Conservation (phyloP, 2,329 filamentous ascomycete genomes). For the Pseudogymnoascus sp. region DNA sequence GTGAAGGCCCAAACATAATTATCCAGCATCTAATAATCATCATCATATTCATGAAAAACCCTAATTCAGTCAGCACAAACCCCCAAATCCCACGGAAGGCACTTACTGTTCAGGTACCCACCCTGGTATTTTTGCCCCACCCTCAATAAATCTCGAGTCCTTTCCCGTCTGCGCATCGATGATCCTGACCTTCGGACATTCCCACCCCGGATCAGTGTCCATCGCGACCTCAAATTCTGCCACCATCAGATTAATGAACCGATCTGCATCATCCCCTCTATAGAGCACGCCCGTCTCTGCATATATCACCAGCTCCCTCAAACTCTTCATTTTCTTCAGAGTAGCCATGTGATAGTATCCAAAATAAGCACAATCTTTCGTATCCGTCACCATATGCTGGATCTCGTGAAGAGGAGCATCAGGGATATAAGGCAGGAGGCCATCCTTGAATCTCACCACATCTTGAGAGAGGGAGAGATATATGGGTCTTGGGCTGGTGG, state of each 20-base stretch:
- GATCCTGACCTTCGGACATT: slow-evolving; percentile 20
- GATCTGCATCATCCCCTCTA: slow-evolving; percentile 9
- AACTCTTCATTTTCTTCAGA: slow-evolving; percentile 17
- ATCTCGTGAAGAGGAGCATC: slow-evolving; percentile 14
- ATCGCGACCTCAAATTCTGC: slow-evolving; percentile 17
- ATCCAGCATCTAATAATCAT: not conserved
- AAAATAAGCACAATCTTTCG: slow-evolving; percentile 21
- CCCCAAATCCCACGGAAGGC: not conserved
- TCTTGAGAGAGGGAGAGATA: slow-evolving; percentile 20
- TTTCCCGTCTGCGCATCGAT: slow-evolving; percentile 14
- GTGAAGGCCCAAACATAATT: not conserved
- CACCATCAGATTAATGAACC: slow-evolving; percentile 12
- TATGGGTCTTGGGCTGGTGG: slow-evolving; percentile 11
- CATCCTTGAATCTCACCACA: slow-evolving; percentile 16
- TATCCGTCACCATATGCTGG: slow-evolving; percentile 17
- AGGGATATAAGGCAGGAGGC: slow-evolving; percentile 17
- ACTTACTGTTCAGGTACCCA: slow-evolving; percentile 15
- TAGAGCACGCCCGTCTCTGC: not conserved
- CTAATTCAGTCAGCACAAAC: not conserved
- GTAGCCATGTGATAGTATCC: slow-evolving; percentile 21
- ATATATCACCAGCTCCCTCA: slow-evolving; percentile 19
- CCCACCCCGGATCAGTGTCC: slow-evolving; percentile 18
- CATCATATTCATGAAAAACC: not conserved
- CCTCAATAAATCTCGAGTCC: slow-evolving; percentile 13
- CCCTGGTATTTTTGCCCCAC: slow-evolving; percentile 17